phyloP scores from a whole-genome alignment of 331 rosid genomes.

The Prunus yedoensis region DNA sequence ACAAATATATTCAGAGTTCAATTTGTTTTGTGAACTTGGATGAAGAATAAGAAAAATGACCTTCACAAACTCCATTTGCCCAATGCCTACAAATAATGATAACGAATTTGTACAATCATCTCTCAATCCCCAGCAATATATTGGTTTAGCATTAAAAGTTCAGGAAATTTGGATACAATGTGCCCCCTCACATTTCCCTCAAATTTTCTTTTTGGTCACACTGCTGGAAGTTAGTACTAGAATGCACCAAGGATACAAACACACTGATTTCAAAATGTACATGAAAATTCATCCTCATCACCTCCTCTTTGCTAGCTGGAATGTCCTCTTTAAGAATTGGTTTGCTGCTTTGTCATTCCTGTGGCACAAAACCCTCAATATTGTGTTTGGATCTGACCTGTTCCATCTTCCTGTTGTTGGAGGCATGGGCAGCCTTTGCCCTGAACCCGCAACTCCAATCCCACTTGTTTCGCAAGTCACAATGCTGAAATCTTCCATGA shows the following conservation, averaged over 20 bases:
- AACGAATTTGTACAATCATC: not conserved
- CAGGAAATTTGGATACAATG: not conserved
- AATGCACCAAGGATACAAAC: slow-evolving; percentile 14
- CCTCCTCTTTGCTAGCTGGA: slow-evolving; percentile 80
- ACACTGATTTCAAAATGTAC: slow-evolving; percentile 14
- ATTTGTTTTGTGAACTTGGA: not conserved
- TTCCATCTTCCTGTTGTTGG: slow-evolving; percentile 92
- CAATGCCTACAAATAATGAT: not conserved
- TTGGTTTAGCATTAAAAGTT: not conserved
- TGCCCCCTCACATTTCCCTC: not conserved
- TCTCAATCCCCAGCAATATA: not conserved
- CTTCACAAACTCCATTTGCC: not conserved
- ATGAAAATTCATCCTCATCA: slow-evolving; percentile 27
- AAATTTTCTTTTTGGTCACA: not conserved
- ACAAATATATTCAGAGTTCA: not conserved
- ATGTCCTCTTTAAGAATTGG: slow-evolving; percentile 74
- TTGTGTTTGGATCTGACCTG: slow-evolving; percentile 85
- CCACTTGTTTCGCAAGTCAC: slow-evolving; percentile 75
- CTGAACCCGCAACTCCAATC: slow-evolving; percentile 56
- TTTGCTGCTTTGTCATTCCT: slow-evolving; percentile 72
- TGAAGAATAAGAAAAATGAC: not conserved
- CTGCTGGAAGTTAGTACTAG: not conserved
- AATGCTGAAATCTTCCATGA: slow-evolving; percentile 80
- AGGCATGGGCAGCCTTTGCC: slow-evolving; percentile 76
- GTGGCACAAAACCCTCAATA: slow-evolving; percentile 80